Base-by-base conservation (phyloP, 805 yeast species). In the Teunomyces panamensis region DNA sequence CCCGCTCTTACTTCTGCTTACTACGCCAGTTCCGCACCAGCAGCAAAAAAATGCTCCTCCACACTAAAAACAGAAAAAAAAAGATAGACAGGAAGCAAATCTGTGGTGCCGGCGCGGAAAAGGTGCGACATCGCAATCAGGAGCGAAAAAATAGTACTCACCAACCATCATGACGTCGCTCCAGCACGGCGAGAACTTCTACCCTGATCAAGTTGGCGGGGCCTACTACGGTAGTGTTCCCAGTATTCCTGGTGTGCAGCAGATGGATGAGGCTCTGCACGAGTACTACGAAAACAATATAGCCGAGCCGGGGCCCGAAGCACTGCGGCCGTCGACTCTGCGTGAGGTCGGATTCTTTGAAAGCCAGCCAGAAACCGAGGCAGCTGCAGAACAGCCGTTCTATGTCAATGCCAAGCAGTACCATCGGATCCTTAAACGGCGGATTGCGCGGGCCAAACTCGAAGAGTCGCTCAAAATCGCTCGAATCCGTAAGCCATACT, bases 341-440 rank as follows among this genome's bases (percentile, higher is more conserved):
- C 51, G 45, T 34, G 54, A 39, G 24, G 36, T 28, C 32, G 34
- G 26, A 48, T 39, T 17, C 42, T 53, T 34, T 33, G 39, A 46
- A 33, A 28, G 47, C n/a, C 47, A 37, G 39, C 53, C 45, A 27
- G 46, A 39, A 1, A 52, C 50, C 13, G 58, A 53, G 3, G 49
- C 51, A 5, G 53, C 49, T 47, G 64, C 60, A 0, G 97, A 91
- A 62, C 96, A 92, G 66, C 99, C 98, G 0, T 90, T 90, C 61
- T 94, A 94, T 60, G 99, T 94, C 37, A 94, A 94, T 65, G 99
- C 99, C 8, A 94, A 94, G 66, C 99, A 94, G 61, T 94, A 94
- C 59, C 97, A 94, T 59, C 82, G 99, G 39, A 94, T 94, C 13
- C 70, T 94, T 56, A 94, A 94, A 65, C 78, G 99, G 60, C 80